Evolutionary conservation across 164 flowering plant genomes (phyloP).

Genomic region (Berberis vulgaris): DNA sequence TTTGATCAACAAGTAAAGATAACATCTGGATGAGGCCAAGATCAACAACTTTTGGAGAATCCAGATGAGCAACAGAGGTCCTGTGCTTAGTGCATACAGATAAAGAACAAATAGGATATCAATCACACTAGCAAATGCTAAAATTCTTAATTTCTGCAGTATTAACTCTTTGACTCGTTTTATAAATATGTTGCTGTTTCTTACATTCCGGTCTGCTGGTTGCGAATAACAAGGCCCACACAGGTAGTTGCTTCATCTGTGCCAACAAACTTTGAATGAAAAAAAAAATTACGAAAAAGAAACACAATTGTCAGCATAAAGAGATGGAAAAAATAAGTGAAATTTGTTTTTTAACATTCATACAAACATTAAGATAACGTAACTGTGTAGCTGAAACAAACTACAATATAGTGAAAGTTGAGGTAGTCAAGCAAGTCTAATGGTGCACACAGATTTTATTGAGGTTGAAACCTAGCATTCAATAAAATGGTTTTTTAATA

Average conservation of each 20-base stretch:
- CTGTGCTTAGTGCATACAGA: conserved; percentile 28
- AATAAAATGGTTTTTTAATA: too few species aligned
- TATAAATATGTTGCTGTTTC: conserved; percentile 10
- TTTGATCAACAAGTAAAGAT: conserved; percentile 32
- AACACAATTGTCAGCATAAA: conserved; percentile 5
- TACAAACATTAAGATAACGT: neutral
- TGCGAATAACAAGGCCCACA: conserved; percentile 74
- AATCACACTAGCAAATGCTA: neutral
- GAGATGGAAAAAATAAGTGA: neutral
- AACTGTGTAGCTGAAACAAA: too few species aligned
- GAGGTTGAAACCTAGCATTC: neutral
- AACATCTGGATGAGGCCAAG: conserved; percentile 70
- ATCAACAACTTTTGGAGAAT: conserved; percentile 58
- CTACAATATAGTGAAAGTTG: too few species aligned
- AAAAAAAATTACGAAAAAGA: neutral
- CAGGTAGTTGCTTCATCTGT: conserved; percentile 98
- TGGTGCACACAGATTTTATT: neutral
- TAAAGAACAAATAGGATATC: neutral
- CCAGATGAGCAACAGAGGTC: conserved; percentile 88
- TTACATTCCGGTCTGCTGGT: conserved; percentile 66
- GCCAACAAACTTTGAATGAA: conserved; percentile 53
- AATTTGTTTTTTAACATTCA: too few species aligned
- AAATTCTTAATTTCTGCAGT: too few species aligned
- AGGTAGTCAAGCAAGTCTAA: too few species aligned
- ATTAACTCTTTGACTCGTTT: too few species aligned